Percentiles rank a stretch among this genome's conserved stretches.
These are phyloP conservation scores for Geosmithia putterillii DNA, from an alignment of 2,329 filamentous ascomycete genomes.

Conservation along the genomic window DNA sequence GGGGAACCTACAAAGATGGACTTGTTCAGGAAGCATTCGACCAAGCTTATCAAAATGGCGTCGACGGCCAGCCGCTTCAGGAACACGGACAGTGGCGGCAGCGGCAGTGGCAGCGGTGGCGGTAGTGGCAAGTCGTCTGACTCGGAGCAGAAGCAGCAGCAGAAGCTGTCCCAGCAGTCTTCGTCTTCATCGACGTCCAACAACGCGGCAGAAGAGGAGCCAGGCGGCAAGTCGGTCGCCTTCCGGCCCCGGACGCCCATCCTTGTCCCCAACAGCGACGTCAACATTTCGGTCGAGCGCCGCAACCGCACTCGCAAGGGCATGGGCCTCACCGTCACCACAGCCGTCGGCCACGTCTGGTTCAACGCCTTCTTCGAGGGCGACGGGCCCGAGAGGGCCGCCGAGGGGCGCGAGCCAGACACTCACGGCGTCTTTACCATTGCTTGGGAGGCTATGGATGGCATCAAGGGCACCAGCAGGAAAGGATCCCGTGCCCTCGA, in stretches of 20 bases:
- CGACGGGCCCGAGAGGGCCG: slow-evolving; percentile 52
- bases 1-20: background rate
- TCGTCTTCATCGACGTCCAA: background rate
- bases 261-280: slow-evolving; percentile 65
- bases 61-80: slow-evolving; percentile 11
- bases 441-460: slow-evolving; percentile 65
- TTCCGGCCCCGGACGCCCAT: slow-evolving; percentile 61
- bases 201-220: slow-evolving; percentile 19
- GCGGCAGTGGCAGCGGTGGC: slow-evolving; percentile 1
- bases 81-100: slow-evolving; percentile 6
- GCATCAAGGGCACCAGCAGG: slow-evolving; percentile 76
- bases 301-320: slow-evolving; percentile 67
- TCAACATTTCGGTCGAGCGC: slow-evolving; percentile 83
- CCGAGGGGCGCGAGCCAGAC: slow-evolving; percentile 40
- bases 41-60: slow-evolving; percentile 20
- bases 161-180: too few species aligned
- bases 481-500: slow-evolving; percentile 80
- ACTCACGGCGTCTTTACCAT: slow-evolving; percentile 52
- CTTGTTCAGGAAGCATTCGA: slow-evolving; percentile 13
- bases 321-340: slow-evolving; percentile 81
- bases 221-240: slow-evolving; percentile 61
- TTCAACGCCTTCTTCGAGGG: slow-evolving; percentile 95
- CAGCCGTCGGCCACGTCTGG: slow-evolving; percentile 89
- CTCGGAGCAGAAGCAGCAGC: background rate
- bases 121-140: background rate